Evolutionary conservation across 192 early-diverging fungal genomes (phyloP), one percentile per base, ranked within the genome.

Genomic region (Coemansia sp.): DNA sequence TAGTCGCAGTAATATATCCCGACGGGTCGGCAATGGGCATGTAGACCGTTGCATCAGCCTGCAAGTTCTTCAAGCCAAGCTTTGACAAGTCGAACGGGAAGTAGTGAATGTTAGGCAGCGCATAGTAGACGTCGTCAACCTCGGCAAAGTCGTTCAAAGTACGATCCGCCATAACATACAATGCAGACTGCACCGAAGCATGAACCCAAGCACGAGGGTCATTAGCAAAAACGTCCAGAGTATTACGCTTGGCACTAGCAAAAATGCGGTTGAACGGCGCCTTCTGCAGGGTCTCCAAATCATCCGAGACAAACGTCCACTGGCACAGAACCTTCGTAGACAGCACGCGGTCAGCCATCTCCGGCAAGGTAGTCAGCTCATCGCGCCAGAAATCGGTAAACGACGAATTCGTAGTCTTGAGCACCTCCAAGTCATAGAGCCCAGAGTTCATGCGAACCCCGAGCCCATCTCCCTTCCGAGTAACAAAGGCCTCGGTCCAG

Each of bases 391-490:
- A 93, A 38, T 86, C 84, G 40, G 84, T 81, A 73, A 93, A 93
- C 59, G 89, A 79, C 16, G 92, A 93, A 56, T 90, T 90, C 26
- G 92, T 93, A 42, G 92, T 90, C 84, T 93, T 93, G 57, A 93
- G 85, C 33, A 93, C 89, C 55, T 89, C 74, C n/a, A 93, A 70
- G 24, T 88, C 87, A 56, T 79, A 79, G 59, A 93, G 83, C 9
- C 90, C 90, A 35, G 90, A 92, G 61, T 77, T 83, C 62, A 91
- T 71, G 24, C 61, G 62, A 11, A 85, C 75, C 2, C 60, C 68
- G 40, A 65, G 61, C 14, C 14, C 40, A 10, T 1, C 38, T 6
- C 55, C 53, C 20, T 63, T 59, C 67, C 75, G 75, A 56, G 72
- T 67, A 48, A 84, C 74, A 28, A 77, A 66, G 8, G 91, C 76